A percentile compares a stretch with the other conserved stretches of the same genome.
phyloP scores from a whole-genome alignment of 2,329 filamentous ascomycete species.

The Talaromyces sp. region DNA sequence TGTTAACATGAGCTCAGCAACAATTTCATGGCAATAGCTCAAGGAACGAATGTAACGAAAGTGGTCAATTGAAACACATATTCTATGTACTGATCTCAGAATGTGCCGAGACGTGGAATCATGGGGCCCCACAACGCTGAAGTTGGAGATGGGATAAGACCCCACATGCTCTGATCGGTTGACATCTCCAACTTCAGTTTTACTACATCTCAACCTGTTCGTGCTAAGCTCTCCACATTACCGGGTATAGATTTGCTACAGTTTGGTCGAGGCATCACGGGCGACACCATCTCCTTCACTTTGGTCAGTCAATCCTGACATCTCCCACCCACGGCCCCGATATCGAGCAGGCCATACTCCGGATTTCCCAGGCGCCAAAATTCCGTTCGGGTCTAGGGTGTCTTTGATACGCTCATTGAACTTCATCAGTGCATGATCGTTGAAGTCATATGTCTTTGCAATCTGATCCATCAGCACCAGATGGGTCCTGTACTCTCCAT shows the following conservation, averaged over 20 bases:
- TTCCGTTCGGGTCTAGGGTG: constrained; percentile 47
- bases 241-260: constrained; percentile 1
- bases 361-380: constrained; percentile 47
- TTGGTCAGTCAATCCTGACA: neutral
- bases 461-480: constrained; percentile 27
- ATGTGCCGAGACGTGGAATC: neutral
- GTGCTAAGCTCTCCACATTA: neutral
- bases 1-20: neutral
- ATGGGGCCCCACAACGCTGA: constrained; percentile 1
- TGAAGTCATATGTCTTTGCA: constrained; percentile 44
- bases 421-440: constrained; percentile 40
- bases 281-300: constrained; percentile 14
- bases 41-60: neutral
- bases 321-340: constrained; percentile 18
- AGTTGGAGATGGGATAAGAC: neutral
- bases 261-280: neutral
- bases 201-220: neutral
- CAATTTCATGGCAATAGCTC: neutral
- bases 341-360: constrained; percentile 39
- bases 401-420: constrained; percentile 48
- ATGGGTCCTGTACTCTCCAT: constrained; percentile 18
- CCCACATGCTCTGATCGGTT: neutral
- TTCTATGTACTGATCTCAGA: neutral
- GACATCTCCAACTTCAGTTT: constrained; percentile 3
- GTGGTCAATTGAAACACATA: neutral